Evolutionary conservation across 2,329 filamentous ascomycete genomes (phyloP).

Genomic region (Apiospora saccharicola): DNA sequence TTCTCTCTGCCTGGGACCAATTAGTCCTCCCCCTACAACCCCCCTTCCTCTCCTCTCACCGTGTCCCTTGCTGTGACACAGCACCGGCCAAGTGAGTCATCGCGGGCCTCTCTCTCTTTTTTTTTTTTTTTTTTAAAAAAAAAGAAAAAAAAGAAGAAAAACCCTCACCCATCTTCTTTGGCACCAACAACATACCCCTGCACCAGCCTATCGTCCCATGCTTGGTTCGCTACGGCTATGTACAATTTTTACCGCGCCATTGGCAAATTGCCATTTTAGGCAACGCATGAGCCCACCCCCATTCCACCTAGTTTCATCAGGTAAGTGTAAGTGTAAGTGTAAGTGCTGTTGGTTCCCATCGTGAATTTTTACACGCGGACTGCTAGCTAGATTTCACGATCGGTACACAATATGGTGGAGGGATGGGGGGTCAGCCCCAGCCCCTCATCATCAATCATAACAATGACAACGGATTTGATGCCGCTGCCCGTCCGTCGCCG

Average conservation of each 20-base stretch:
- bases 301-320: background rate
- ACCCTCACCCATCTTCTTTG: background rate
- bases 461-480: background rate
- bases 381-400: background rate
- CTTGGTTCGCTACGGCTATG: conserved; percentile 13
- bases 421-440: background rate
- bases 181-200: conserved; percentile 17
- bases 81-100: conserved; percentile 24
- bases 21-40: background rate
- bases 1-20: background rate
- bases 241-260: background rate
- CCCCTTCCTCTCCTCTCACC: background rate
- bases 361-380: background rate
- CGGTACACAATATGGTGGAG: conserved; percentile 5
- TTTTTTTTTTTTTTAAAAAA: too few relatives aligned
- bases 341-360: conserved; percentile 5
- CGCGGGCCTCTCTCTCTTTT: conserved; percentile 2
- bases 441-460: background rate
- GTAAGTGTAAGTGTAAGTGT: background rate
- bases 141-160: too few relatives aligned
- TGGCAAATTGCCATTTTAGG: conserved; percentile 10
- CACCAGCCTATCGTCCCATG: conserved; percentile 16
- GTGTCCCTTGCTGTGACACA: conserved; percentile 1
- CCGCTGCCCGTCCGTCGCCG: background rate
- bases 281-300: conserved; percentile 1